These are phyloP conservation scores for Pseudogymnoascus verrucosus DNA, from an alignment of 2,329 filamentous ascomycete genomes.

Conservation along the genomic window DNA sequence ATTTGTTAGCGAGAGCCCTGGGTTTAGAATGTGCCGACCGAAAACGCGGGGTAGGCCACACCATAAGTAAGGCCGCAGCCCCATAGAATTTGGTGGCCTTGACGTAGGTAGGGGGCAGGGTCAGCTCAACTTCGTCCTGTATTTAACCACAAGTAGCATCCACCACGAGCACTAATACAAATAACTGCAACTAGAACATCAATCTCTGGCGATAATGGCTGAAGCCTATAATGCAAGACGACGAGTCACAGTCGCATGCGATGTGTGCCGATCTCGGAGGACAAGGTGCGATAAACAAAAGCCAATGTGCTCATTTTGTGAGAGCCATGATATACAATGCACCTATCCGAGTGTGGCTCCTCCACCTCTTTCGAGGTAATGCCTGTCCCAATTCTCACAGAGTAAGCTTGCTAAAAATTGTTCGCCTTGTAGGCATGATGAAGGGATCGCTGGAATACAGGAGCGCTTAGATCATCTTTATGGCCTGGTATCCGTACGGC, in stretches of 20 bases:
- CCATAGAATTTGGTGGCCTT: too few species aligned
- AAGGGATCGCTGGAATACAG: conserved; percentile 6
- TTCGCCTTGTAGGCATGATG: neutral
- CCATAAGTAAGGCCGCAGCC: too few species aligned
- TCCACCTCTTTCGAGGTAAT: conserved; percentile 11
- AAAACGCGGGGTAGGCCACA: too few species aligned
- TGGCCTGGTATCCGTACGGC: conserved; percentile 6
- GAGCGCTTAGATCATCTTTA: conserved; percentile 11
- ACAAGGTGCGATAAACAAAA: conserved; percentile 22
- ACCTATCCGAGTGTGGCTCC: conserved; percentile 8
- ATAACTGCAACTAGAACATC: neutral
- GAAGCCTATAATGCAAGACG: neutral
- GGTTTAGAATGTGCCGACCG: too few species aligned
- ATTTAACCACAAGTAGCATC: neutral
- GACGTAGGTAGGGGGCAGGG: neutral
- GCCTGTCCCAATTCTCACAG: neutral
- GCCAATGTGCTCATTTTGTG: conserved; percentile 19
- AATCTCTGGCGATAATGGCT: neutral
- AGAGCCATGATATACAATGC: conserved; percentile 15
- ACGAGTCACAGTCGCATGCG: conserved; percentile 18
- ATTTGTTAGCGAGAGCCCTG: too few species aligned
- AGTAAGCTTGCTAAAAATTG: neutral
- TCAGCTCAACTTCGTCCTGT: neutral
- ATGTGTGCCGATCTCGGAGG: conserved; percentile 19
- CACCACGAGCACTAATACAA: neutral